Base-by-base conservation (phyloP, 2,329 filamentous ascomycete genomes). In the Penicillium sp. region DNA sequence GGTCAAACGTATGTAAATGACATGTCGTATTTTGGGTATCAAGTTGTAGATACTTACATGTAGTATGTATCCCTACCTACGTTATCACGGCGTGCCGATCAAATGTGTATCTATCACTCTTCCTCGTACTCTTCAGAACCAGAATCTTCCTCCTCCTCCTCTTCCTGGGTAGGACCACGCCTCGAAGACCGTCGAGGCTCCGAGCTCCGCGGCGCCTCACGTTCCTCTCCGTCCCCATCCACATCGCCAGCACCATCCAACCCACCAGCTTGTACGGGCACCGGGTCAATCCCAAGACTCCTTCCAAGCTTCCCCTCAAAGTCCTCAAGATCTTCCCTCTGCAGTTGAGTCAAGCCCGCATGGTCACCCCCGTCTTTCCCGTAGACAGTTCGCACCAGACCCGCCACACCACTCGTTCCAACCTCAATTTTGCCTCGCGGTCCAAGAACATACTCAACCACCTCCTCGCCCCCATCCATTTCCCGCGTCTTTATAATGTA, bases 381-480 rank as follows among this genome's bases (percentile, higher is more conserved):
- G 69, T 82, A 86, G 1, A 88, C 82, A 50, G 75, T 75, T 60
- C 78, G 77, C 4, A 92, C 85, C 62, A 97, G 75, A 0, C 86
- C 86, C 19, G 86, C 85, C 13, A 94, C 89, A 0, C 89, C 90
- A 50, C 86, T 82, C n/a, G 87, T 81, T 0, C 89, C 90, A 37
- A 97, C 84, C 74, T 97, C 94, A 8, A 93, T 82, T 75, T 89
- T 94, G 6, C 90, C 93, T 23, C 94, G 84, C 6, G 91, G 89
- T 0, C 94, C 94, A 15, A 97, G 84, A 56, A 89, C 84, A 83
- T 91, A 99, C 48, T 90, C 92, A 8, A 91, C 81, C 2, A 85
- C 81, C 62, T 93, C 87, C 38, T 96, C 90, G 27, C 89, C 90
- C 1, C 85, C 86, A 66, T 76, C 75, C 62, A 72, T 84, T 65